These are phyloP conservation scores for Cantharellus cinnabarinus DNA, from an alignment of 768 basidiomycete genomes.

Conservation along the genomic window DNA sequence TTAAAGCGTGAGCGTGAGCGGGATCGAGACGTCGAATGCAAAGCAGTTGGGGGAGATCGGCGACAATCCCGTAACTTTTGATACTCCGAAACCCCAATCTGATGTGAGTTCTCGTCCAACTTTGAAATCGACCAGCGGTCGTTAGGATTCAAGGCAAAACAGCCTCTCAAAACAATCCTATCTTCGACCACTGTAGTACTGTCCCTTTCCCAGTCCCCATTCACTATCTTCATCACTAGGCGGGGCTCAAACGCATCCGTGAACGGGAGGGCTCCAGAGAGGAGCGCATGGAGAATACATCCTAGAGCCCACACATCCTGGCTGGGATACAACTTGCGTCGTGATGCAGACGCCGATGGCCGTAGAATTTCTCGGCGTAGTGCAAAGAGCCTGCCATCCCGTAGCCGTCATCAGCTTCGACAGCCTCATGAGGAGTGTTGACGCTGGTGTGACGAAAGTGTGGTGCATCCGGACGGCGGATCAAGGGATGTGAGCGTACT, in stretches of 20 bases:
- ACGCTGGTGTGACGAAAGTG: neutral
- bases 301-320: slow-evolving; percentile 97
- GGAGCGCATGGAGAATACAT: slow-evolving; percentile 65
- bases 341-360: slow-evolving; percentile 10
- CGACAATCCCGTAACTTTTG: neutral
- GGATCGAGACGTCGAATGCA: neutral
- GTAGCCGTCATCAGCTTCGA: neutral
- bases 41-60: neutral
- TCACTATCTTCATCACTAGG: slow-evolving; percentile 76
- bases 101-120: neutral
- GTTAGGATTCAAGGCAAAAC: neutral
- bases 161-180: neutral
- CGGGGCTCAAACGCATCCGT: slow-evolving; percentile 78
- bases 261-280: slow-evolving; percentile 77
- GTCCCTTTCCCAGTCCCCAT: slow-evolving; percentile 31
- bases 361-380: slow-evolving; percentile 67
- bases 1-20: neutral
- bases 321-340: slow-evolving; percentile 27
- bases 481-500: neutral
- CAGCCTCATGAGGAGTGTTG: neutral
- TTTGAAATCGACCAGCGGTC: neutral
- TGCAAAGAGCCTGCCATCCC: slow-evolving; percentile 61
- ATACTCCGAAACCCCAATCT: neutral
- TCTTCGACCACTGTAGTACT: neutral
- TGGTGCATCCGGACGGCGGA: slow-evolving; percentile 15